Evolutionary conservation across 805 yeast species (phyloP).

Genomic region (Candida patagonica): DNA sequence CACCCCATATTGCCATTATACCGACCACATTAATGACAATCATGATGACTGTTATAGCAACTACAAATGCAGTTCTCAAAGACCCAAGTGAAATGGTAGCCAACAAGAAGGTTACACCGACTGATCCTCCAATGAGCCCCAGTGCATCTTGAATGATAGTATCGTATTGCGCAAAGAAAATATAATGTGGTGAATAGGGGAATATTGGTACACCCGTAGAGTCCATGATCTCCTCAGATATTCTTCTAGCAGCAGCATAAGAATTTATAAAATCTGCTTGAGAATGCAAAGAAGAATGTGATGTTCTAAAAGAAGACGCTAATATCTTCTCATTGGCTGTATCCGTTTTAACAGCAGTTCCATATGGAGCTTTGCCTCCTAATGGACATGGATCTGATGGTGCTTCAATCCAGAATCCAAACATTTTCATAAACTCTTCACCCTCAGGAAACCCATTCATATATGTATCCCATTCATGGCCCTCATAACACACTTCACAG

Average conservation of each 20-base stretch:
- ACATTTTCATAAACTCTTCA: constrained; percentile 59
- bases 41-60: constrained; percentile 50
- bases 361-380: constrained; percentile 92
- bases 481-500: constrained; percentile 64
- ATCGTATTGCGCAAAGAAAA: constrained; percentile 82
- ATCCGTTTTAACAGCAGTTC: constrained; percentile 43
- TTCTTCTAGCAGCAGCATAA: constrained; percentile 58
- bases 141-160: constrained; percentile 54
- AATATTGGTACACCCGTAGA: constrained; percentile 47
- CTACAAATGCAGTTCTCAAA: constrained; percentile 43
- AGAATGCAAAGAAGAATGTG: constrained; percentile 70
- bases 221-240: constrained; percentile 41
- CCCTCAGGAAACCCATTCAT: constrained; percentile 82
- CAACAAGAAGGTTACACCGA: constrained; percentile 38
- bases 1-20: constrained; percentile 61
- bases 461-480: constrained; percentile 54
- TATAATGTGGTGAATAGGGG: constrained; percentile 90
- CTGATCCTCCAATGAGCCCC: constrained; percentile 43
- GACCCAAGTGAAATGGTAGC: constrained; percentile 61
- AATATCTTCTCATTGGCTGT: constrained; percentile 32
- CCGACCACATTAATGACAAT: constrained; percentile 72
- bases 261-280: constrained; percentile 81
- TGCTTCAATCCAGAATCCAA: constrained; percentile 71
- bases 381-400: constrained; percentile 89
- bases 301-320: constrained; percentile 66